phyloP scores from a whole-genome alignment of 768 basidiomycete genomes.

The Boletus tylopilopsis region DNA sequence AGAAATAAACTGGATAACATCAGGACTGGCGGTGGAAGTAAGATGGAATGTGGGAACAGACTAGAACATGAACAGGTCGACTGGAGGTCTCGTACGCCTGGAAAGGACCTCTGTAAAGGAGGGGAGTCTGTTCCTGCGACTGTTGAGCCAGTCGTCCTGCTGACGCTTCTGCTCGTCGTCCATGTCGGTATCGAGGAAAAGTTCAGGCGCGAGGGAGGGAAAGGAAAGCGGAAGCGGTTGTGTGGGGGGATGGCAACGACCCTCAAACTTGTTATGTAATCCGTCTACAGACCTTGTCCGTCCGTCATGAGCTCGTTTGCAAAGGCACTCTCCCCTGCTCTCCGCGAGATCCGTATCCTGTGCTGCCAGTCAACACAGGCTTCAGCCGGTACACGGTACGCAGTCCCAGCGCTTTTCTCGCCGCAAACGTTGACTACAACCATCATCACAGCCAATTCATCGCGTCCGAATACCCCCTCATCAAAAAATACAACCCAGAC shows the following conservation, averaged over 20 bases:
- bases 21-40: not conserved
- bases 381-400: slow-evolving; percentile 77
- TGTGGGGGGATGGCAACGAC: slow-evolving; percentile 18
- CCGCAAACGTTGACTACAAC: not conserved
- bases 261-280: slow-evolving; percentile 28
- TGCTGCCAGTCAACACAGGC: slow-evolving; percentile 74
- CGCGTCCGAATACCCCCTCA: slow-evolving; percentile 62
- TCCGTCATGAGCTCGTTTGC: slow-evolving; percentile 59
- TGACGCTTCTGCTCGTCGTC: slow-evolving; percentile 49
- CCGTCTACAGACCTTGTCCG: no score
- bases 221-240: slow-evolving; percentile 14
- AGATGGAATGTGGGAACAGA: slow-evolving; percentile 43
- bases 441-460: slow-evolving; percentile 67
- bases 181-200: slow-evolving; percentile 30
- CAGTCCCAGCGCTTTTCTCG: slow-evolving; percentile 9
- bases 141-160: slow-evolving; percentile 73
- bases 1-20: slow-evolving; percentile 74
- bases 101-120: slow-evolving; percentile 90
- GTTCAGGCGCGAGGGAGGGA: slow-evolving; percentile 1
- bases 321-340: slow-evolving; percentile 70
- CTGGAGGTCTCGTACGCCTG: slow-evolving; percentile 86
- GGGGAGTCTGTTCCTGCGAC: slow-evolving; percentile 74
- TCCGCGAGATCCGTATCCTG: slow-evolving; percentile 77
- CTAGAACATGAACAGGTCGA: slow-evolving; percentile 99
- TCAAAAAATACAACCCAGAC: slow-evolving; percentile 84